Evolutionary conservation across 805 yeast genomes (phyloP), one percentile per base, ranked within the genome.

Genomic region (Metschnikowia koreensis): DNA sequence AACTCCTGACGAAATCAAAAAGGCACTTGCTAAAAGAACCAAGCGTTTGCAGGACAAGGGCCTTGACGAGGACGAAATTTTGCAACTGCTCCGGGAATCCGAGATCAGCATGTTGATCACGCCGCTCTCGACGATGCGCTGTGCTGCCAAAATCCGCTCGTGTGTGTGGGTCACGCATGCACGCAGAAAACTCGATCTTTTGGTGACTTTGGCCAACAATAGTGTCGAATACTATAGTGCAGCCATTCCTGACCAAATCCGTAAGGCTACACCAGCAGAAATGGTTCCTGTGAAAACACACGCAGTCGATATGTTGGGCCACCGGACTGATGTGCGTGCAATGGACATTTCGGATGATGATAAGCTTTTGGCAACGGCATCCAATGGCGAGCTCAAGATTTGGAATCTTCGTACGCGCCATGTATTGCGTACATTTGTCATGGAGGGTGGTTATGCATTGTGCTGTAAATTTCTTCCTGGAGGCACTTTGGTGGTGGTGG

Each of bases 391-490:
- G 58, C 71, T 94, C 55, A 94, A 94, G 64, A 77, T 94, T 22
- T 92, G 97, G 97, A 94, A 94, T 64, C 66, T 87, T 29, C 77
- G 77, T 55, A 83, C 93, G 1, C 76, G 73, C 16, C 81, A 83
- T 55, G 93, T 97, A 60, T 77, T 94, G 46, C 79, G 99, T 63
- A 87, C 96, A 0, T 87, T 94, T 63, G 58, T 48, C 22, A 60
- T 73, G 43, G 92, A 86, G 36, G 81, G 96, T 57, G 97, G 97
- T 1, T 90, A 93, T 66, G 89, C 96, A 0, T 74, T 94, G 47
- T 80, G 89, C 53, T 78, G 88, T 54, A 81, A 82, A 61, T 91
- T 94, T 61, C 74, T 94, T 49, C 98, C 98, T 0, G 98, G 98
- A 57, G 97, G 96, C 50, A 76, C 91, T 1, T 74, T 94, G 53